These are phyloP conservation scores for Quaeritorhiza haematococci DNA, from an alignment of 371 early-diverging fungal genomes.

Conservation along the genomic window DNA sequence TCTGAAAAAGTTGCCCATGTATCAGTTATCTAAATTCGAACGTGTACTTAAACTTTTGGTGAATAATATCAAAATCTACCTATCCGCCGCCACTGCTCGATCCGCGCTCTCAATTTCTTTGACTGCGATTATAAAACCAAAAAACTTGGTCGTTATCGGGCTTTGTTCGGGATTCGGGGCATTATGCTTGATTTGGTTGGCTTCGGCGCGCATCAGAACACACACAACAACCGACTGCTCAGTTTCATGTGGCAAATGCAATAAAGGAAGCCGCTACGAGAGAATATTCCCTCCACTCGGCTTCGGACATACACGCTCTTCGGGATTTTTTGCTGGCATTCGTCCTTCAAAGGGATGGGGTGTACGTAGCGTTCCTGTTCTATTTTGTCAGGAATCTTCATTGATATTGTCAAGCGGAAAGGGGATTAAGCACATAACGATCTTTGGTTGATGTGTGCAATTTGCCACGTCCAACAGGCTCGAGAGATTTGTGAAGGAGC, in stretches of 20 bases:
- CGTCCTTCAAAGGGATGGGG: slow-evolving; percentile 28
- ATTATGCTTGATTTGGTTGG: too few species aligned
- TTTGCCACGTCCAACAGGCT: slow-evolving; percentile 20
- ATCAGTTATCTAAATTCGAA: neutral
- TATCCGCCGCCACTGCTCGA: too few species aligned
- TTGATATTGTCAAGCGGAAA: neutral
- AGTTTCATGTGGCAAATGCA: slow-evolving; percentile 60
- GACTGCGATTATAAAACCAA: too few species aligned
- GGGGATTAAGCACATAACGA: neutral
- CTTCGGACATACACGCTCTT: slow-evolving; percentile 40
- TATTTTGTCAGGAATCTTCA: neutral
- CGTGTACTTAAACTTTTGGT: too few species aligned
- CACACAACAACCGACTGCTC: slow-evolving; percentile 49
- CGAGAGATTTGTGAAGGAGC: slow-evolving; percentile 43
- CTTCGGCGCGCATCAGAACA: too few species aligned
- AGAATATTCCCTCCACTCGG: slow-evolving; percentile 54
- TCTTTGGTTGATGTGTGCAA: too few species aligned
- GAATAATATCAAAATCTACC: too few species aligned
- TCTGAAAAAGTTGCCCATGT: neutral
- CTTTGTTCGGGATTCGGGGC: neutral
- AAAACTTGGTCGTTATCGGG: neutral
- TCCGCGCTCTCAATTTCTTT: too few species aligned
- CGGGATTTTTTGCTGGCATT: slow-evolving; percentile 57
- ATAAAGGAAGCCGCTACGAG: slow-evolving; percentile 52
- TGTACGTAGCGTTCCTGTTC: neutral